These are phyloP conservation scores for Arthrinium puccinioides DNA, from an alignment of 2,329 filamentous ascomycete species.

Conservation along the genomic window DNA sequence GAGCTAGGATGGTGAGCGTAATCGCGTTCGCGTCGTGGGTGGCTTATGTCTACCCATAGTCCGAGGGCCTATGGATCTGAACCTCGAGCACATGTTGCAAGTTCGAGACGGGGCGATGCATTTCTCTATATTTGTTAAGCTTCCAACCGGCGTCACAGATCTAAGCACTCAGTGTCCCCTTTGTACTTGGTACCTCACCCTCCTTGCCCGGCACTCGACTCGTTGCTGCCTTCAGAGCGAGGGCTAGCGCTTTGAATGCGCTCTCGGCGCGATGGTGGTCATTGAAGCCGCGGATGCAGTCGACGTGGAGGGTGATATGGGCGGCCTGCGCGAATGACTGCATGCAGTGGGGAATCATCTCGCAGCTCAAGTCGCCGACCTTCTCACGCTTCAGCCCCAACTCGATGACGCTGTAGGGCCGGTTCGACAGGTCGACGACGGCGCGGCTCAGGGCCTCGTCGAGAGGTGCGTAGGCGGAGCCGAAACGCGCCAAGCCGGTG, in stretches of 20 bases:
- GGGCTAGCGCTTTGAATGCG: conserved; percentile 91
- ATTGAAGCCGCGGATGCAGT: conserved; percentile 83
- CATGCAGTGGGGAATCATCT: conserved; percentile 96
- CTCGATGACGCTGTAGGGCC: conserved; percentile 77
- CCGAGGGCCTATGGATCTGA: too few species aligned
- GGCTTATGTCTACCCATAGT: too few species aligned
- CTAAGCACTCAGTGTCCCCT: conserved; percentile 72
- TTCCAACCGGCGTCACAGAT: too few species aligned
- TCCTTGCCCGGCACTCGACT: conserved; percentile 70
- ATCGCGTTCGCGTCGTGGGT: too few species aligned
- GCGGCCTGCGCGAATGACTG: conserved; percentile 90
- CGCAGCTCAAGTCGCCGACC: conserved; percentile 84
- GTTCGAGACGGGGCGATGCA: too few species aligned
- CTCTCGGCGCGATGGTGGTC: conserved; percentile 96
- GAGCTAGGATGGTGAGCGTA: too few species aligned
- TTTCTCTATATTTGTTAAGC: too few species aligned
- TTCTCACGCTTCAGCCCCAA: conserved; percentile 84
- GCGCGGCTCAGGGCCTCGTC: conserved; percentile 92
- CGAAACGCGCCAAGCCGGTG: conserved; percentile 81
- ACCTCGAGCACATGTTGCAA: too few species aligned
- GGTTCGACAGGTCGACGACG: conserved; percentile 90
- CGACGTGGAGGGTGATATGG: conserved; percentile 88
- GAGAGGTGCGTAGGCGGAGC: conserved; percentile 83
- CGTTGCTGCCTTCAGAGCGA: conserved; percentile 75
- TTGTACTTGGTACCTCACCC: conserved; percentile 91